These are phyloP conservation scores for Prunus armeniaca DNA, from an alignment of 306 rosid genomes.

Conservation along the genomic window DNA sequence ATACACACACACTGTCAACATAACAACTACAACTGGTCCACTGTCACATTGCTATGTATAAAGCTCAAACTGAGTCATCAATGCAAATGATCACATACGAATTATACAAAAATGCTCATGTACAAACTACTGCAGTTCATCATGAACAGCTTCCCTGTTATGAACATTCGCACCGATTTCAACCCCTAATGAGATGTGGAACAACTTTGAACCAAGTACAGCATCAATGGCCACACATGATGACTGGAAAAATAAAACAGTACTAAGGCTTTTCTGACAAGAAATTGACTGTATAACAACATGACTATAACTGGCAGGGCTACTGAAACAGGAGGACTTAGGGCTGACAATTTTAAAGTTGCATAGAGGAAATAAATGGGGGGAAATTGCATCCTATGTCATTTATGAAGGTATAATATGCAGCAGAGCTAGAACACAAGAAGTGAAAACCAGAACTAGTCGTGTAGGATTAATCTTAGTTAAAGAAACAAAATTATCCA, in stretches of 20 bases:
- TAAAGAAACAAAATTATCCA: background rate
- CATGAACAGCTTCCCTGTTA: background rate
- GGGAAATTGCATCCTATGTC: background rate
- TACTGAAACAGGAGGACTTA: background rate
- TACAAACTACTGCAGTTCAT: background rate
- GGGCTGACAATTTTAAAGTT: background rate
- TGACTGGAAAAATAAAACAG: background rate
- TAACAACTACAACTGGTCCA: too few species aligned
- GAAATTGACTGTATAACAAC: background rate
- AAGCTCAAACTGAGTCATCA: too few species aligned
- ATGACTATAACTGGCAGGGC: background rate
- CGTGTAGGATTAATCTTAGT: background rate
- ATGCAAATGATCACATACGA: background rate
- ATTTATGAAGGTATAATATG: background rate
- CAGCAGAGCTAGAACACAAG: background rate
- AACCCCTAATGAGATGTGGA: background rate
- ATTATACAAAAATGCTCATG: background rate
- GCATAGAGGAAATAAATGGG: background rate
- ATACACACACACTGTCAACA: too few species aligned
- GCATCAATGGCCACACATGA: background rate
- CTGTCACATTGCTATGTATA: too few species aligned
- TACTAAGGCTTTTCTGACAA: background rate
- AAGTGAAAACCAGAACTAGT: background rate
- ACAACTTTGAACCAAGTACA: background rate
- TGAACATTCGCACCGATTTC: background rate